Base-by-base conservation (phyloP, 495 filamentous ascomycete species). In the Hypoxylon fragiforme region DNA sequence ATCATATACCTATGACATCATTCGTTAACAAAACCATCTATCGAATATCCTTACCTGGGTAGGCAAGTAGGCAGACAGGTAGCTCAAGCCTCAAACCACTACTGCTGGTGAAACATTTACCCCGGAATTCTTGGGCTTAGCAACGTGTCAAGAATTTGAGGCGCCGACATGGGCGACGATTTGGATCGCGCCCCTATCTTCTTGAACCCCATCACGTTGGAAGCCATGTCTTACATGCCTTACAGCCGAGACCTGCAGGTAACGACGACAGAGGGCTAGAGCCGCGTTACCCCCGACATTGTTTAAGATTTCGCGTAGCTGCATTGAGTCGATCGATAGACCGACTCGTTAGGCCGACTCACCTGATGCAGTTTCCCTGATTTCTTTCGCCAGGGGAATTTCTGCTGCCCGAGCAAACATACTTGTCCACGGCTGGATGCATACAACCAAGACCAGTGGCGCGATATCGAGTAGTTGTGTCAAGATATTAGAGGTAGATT, bases 281-380 rank as follows among this genome's bases (percentile, higher is more conserved):
- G 51, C 46, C 46, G 42, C 42, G 19, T 19, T 9, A 44, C 15
- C 46, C 41, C 47, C 18, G 51, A 30, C 19, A 42, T 48, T 57
- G 58, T 57, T 20, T 57, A 47, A 62, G 52, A 62, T 62, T 44
- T 41, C 47, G 58, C 58, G 47, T 62, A 62, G 48, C 43, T 53
- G 58, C 52, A 53, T 62, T 22, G 48, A 44, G 21, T 48, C 43
- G 52, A 51, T 37, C 51, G 57, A 47, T 34, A 41, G 30, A 39
- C 24, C 24, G 24, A 28, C 24, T 28, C 4, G 24, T n/a, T n/a
- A n/a, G n/a, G n/a, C n/a, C 50, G 31, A 26, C 36, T 13, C 11
- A 24, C 16, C 35, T 18, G 20, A 40, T 50, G 54, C 47, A 50
- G 50, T 26, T 37, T 35, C 36, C 46, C 47, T 53, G 52, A 41